Base-by-base conservation (phyloP, 1,284 basidiomycete genomes). In the Cryptococcus wingfieldii region DNA sequence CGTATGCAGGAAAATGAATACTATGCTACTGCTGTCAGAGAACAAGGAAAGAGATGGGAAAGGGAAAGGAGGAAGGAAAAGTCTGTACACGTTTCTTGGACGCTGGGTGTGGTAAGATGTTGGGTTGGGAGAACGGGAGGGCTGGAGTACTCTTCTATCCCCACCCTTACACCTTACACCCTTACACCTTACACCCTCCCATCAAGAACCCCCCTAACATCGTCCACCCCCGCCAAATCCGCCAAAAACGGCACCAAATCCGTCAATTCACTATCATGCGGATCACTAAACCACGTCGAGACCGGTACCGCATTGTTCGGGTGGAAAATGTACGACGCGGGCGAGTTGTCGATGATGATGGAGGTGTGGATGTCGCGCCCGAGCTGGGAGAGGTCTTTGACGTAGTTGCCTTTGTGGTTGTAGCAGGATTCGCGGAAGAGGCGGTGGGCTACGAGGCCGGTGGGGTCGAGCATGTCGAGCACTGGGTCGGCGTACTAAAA, bases 271-370 rank as follows among this genome's bases (percentile, higher is more conserved):
- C 94, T 96, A 76, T 98, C 95, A 70, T 96, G 93, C 10, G 92
- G 92, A 77, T 93, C 90, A 77, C 97, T 98, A 81, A 98, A 98
- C 96, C 95, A 98, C 56, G 91, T 95, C 49, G 94, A 97, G 54
- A 99, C 93, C 9, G 95, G 95, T 6, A 98, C 95, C 43, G 96
- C 96, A 71, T 98, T 98, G 79, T 96, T 96, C 16, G 94, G 93
- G 72, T 99, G 95, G 83, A 99, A 99, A 67, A 98, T 95, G 78
- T 98, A 99, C 8, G 91, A 96, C 13, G 96, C 95, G 12, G 95
- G 95, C 41, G 93, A 97, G 78, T 98, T 99, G 80, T 98, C 95
- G 64, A 99, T 85, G 78, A 98, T 98, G 71, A 98, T 98, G 59
- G 89, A 90, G 70, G 95, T 91, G 41, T 84, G 83, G 64, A 98